Evolutionary conservation across 2,329 filamentous ascomycete genomes (phyloP).

Genomic region (Cercospora sp.): DNA sequence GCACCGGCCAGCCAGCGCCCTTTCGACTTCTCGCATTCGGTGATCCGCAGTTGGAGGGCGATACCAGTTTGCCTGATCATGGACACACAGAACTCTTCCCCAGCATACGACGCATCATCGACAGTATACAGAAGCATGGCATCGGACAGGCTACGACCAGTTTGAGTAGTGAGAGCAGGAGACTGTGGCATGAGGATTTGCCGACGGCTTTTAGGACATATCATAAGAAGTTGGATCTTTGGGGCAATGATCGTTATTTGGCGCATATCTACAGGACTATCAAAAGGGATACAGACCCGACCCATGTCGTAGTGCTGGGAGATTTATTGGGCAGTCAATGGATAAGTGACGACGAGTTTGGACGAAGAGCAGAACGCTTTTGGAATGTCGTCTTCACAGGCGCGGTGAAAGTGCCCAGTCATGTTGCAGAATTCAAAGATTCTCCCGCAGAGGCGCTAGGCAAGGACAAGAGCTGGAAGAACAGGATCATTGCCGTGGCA

Average conservation of each 20-base stretch:
- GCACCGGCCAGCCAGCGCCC: conserved; percentile 55
- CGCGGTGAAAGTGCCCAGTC: conserved; percentile 33
- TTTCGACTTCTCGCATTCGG: conserved; percentile 86
- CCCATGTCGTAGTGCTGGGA: conserved; percentile 84
- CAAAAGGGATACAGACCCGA: conserved; percentile 80
- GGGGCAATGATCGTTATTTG: conserved; percentile 93
- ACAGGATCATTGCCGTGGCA: conserved; percentile 79
- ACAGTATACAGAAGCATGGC: conserved; percentile 15
- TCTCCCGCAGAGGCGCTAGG: conserved; percentile 43
- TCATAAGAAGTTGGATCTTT: conserved; percentile 80
- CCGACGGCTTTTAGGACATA: conserved; percentile 64
- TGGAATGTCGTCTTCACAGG: conserved; percentile 33
- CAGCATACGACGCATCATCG: conserved; percentile 37
- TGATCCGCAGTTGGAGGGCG: conserved; percentile 91
- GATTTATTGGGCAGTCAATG: conserved; percentile 94
- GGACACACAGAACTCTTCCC: conserved; percentile 46
- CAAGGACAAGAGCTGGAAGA: conserved; percentile 63
- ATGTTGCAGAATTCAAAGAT: conserved; percentile 35
- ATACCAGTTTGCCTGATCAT: conserved; percentile 70
- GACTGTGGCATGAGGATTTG: conserved; percentile 57
- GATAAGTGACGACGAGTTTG: conserved; percentile 85
- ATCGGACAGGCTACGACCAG: conserved; percentile 10
- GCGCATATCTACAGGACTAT: conserved; percentile 86
- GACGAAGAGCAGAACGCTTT: conserved; percentile 56
- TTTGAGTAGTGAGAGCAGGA: conserved; percentile 24